These are phyloP conservation scores for Bothriochloa decipiens DNA, from an alignment of 176 grass and related monocot species.

Conservation along the genomic window DNA sequence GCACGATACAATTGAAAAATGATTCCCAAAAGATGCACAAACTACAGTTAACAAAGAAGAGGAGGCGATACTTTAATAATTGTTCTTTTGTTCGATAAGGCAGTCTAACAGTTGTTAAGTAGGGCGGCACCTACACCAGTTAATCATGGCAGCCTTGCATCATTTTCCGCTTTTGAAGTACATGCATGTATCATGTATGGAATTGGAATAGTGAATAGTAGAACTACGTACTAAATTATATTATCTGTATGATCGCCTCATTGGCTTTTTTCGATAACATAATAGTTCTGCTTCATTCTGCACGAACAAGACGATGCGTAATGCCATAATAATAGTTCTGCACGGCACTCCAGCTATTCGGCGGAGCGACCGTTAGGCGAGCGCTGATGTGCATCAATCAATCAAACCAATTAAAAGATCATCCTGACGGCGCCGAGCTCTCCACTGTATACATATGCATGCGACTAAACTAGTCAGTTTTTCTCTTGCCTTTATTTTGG, in stretches of 20 bases:
- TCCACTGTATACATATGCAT: not conserved
- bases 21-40: no score
- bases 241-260: not conserved
- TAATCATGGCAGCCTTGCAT: constrained; percentile 23
- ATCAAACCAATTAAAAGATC: not conserved
- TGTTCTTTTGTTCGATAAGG: no score
- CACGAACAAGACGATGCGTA: not conserved
- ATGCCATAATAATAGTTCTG: not conserved
- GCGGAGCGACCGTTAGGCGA: constrained; percentile 6
- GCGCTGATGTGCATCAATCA: no score
- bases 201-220: not conserved
- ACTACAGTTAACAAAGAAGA: not conserved
- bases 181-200: constrained; percentile 23
- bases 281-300: not conserved
- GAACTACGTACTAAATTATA: not conserved
- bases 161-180: constrained; percentile 39
- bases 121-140: not conserved
- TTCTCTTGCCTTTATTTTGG: not conserved
- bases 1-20: constrained; percentile 22
- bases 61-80: no score
- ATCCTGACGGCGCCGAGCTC: constrained; percentile 5
- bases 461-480: not conserved
- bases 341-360: not conserved
- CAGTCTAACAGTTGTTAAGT: no score
- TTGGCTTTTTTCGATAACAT: constrained; percentile 2